Evolutionary conservation across 2,329 filamentous ascomycete species (phyloP).

Genomic region (Aspergillus chevalieri): DNA sequence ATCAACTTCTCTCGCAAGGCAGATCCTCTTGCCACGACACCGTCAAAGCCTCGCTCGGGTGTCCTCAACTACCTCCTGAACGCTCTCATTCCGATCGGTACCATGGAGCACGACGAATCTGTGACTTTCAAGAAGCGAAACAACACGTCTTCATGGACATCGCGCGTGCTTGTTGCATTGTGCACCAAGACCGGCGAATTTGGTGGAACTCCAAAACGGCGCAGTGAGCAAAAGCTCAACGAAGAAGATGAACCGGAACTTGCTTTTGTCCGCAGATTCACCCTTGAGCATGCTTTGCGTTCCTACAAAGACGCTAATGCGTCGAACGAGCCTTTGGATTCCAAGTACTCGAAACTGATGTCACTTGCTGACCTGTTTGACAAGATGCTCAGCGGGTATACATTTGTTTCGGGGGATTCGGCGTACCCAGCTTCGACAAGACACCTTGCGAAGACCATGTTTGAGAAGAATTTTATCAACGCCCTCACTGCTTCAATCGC

Average conservation of each 20-base stretch:
- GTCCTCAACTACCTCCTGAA: constrained; percentile 91
- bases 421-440: constrained; percentile 58
- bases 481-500: constrained; percentile 87
- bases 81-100: constrained; percentile 63
- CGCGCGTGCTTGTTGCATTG: constrained; percentile 77
- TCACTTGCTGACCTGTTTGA: constrained; percentile 87
- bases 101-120: constrained; percentile 65
- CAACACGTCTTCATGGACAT: constrained; percentile 78
- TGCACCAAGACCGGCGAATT: constrained; percentile 83
- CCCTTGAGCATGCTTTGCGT: constrained; percentile 85
- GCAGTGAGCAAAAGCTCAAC: constrained; percentile 36
- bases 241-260: constrained; percentile 48
- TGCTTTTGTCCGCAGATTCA: constrained; percentile 87
- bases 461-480: constrained; percentile 91
- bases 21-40: constrained; percentile 74
- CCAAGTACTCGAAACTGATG: constrained; percentile 81
- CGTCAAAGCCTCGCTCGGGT: constrained; percentile 86
- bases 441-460: constrained; percentile 91
- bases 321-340: constrained; percentile 73
- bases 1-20: constrained; percentile 97
- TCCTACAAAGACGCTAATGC: constrained; percentile 82
- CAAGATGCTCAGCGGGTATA: constrained; percentile 77
- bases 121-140: constrained; percentile 75
- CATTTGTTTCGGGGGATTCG: constrained; percentile 52
- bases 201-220: constrained; percentile 51